A percentile compares a stretch with the other conserved stretches of the same genome.
Conservation (phyloP, 768 basidiomycete genomes). For the Rhizopogon rudus region DNA sequence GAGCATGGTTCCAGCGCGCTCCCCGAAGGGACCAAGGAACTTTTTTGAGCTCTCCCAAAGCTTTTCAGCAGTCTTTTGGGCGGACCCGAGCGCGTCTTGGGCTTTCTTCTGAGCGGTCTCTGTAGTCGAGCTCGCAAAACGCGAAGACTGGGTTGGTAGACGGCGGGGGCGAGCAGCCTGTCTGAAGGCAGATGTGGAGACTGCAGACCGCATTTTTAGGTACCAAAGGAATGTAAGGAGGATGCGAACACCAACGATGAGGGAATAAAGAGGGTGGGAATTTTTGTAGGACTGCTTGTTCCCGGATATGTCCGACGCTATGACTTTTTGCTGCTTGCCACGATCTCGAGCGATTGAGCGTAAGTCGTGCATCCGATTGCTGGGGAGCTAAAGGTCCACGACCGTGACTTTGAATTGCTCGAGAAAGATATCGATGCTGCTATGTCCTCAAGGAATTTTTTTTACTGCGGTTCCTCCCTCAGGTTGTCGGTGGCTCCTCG, state of each 20-base stretch:
- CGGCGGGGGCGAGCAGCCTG: slow-evolving; percentile 13
- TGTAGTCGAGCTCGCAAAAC: slow-evolving; percentile 39
- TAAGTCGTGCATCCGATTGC: too few relatives aligned
- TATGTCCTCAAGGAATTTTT: too few relatives aligned
- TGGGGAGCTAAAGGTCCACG: too few relatives aligned
- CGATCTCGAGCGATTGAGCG: too few relatives aligned
- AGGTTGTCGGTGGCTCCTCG: too few relatives aligned
- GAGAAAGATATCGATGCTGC: too few relatives aligned
- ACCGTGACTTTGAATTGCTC: too few relatives aligned
- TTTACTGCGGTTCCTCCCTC: too few relatives aligned
- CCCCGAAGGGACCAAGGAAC: slow-evolving; percentile 42
- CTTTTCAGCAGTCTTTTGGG: slow-evolving; percentile 53
- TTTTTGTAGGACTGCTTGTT: not conserved
- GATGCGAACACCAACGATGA: not conserved
- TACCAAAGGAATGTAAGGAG: not conserved
- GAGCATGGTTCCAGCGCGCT: slow-evolving; percentile 54
- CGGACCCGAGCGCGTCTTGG: slow-evolving; percentile 56
- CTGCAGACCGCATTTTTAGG: slow-evolving; percentile 18
- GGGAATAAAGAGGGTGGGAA: slow-evolving; percentile 11
- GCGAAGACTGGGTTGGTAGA: slow-evolving; percentile 14
- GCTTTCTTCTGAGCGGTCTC: slow-evolving; percentile 64
- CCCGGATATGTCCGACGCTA: slow-evolving; percentile 7
- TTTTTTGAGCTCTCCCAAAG: slow-evolving; percentile 47
- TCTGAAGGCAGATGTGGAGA: slow-evolving; percentile 21
- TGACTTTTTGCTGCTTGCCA: too few relatives aligned